Base-by-base conservation (phyloP, 192 early-diverging fungal species). In the Anaeromyces robustus region DNA sequence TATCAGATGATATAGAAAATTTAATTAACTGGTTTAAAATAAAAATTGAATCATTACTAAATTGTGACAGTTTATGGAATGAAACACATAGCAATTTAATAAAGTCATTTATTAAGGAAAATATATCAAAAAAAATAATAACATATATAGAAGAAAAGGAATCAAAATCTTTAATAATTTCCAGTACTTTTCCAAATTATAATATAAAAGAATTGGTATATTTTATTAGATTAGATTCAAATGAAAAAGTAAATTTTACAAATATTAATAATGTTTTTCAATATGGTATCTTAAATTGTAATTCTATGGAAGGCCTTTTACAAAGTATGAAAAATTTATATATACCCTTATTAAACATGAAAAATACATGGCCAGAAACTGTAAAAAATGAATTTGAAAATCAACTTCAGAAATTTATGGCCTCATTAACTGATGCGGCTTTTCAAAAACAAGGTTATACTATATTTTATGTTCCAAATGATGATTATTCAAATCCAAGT, bases 401-500 rank as follows among this genome's bases (percentile, higher is more conserved):
- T 78, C 86, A 90, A 77, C 80, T 90, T 80, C 88, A 90, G 79
- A 91, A 91, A 79, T 91, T 91, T 82, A 91, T 91, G 89, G 89
- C 90, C 1, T 85, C 87, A 39, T 81, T 92, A 78, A 90, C 89
- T 12, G 90, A 92, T 80, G 84, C 90, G 18, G 87, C 90, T 16
- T 89, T 78, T 77, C 90, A 92, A 82, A 81, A 87, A 43, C 87
- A 88, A 80, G 90, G 90, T 18, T 87, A 91, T 84, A 92, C 90
- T 6, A 87, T 92, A 5, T 85, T 92, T 77, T 91, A 91, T 79
- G 88, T 91, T 26, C 90, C 90, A 2, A 83, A 80, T 30, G 90
- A 88, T 78, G 84, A 90, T 31, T 89, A 41, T 29, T 79, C 52
- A 82, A 84, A 80, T 80, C 82, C 14, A 84, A 89, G 28, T 30